Evolutionary conservation across 345 rosid genomes (phyloP), one percentile per base, ranked within the genome.

Genomic region (Turnera subulata): DNA sequence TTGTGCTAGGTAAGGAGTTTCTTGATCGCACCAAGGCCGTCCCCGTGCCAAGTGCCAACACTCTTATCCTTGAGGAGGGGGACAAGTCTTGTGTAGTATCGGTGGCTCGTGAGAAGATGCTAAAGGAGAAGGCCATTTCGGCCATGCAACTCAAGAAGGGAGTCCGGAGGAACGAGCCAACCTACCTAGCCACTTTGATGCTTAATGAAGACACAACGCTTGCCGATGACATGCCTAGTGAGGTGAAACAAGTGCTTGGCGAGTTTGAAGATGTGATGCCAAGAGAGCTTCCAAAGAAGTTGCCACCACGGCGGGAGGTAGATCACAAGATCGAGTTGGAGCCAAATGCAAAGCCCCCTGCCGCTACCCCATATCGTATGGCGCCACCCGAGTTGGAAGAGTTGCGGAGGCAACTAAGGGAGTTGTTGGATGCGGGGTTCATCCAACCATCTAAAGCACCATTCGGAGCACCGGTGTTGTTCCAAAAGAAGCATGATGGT

Each of bases 311-410:
- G 32, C 11, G 52, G 8, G 17, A 5, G 24, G 2, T 49, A 23
- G 33, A 49, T 11, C 11, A 49, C 22, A 5, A 9, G 15, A 42
- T 42, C n/a, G 15, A 42, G 16, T 42, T 42, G 12, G 45, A 16
- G 12, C 45, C 45, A 56, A 21, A 10, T 6, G 1, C 2, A 9
- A 7, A 9, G 33, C 12, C 17, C 32, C n/a, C n/a, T n/a, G n/a
- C n/a, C n/a, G n/a, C n/a, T n/a, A n/a, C n/a, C n/a, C 60, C 21
- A 42, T 56, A 56, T 16, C 18, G 35, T 2, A 56, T 56, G 48
- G 19, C 33, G 8, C 35, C 60, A 1, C 60, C 48, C 8, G 35
- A 56, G 19, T 56, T 56, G 18, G 60, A 20, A 14, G 18, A 56
- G 14, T n/a, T 56, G 1, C 48, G 12, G 1, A 58, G 15, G 29